Evolutionary conservation across 768 basidiomycete genomes (phyloP).

Genomic region (Mycena rosella): DNA sequence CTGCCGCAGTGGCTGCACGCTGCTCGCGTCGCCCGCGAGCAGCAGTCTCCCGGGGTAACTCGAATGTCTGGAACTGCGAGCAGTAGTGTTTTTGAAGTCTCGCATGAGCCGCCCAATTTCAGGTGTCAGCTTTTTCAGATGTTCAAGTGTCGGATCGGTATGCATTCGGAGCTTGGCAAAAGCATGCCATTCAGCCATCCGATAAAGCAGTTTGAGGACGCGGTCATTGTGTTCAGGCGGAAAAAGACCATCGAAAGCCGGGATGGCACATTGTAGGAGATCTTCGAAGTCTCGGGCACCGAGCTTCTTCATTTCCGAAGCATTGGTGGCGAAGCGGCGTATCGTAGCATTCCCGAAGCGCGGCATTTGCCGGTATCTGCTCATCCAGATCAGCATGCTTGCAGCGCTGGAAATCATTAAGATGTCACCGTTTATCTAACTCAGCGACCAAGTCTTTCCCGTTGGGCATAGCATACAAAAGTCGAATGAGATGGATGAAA

Average conservation of each 20-base stretch:
- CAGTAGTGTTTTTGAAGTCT: slow-evolving; percentile 42
- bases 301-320: slow-evolving; percentile 43
- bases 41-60: slow-evolving; percentile 45
- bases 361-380: slow-evolving; percentile 36
- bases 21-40: slow-evolving; percentile 33
- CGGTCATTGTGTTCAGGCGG: slow-evolving; percentile 36
- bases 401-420: background rate
- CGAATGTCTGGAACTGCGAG: slow-evolving; percentile 40
- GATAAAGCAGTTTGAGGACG: slow-evolving; percentile 46
- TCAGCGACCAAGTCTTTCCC: slow-evolving; percentile 34
- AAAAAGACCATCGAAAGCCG: slow-evolving; percentile 50
- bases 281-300: slow-evolving; percentile 50
- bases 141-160: slow-evolving; percentile 44
- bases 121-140: slow-evolving; percentile 38
- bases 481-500: slow-evolving; percentile 49
- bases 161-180: slow-evolving; percentile 54
- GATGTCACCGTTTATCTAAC: slow-evolving; percentile 41
- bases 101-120: slow-evolving; percentile 43
- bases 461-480: slow-evolving; percentile 42
- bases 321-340: slow-evolving; percentile 41
- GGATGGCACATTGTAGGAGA: slow-evolving; percentile 49
- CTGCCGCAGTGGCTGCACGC: slow-evolving; percentile 1
- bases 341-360: slow-evolving; percentile 41
- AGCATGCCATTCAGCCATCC: slow-evolving; percentile 49
- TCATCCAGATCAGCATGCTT: background rate